Evolutionary conservation across 805 yeast genomes (phyloP).

Genomic region (Clavispora vitiphila): DNA sequence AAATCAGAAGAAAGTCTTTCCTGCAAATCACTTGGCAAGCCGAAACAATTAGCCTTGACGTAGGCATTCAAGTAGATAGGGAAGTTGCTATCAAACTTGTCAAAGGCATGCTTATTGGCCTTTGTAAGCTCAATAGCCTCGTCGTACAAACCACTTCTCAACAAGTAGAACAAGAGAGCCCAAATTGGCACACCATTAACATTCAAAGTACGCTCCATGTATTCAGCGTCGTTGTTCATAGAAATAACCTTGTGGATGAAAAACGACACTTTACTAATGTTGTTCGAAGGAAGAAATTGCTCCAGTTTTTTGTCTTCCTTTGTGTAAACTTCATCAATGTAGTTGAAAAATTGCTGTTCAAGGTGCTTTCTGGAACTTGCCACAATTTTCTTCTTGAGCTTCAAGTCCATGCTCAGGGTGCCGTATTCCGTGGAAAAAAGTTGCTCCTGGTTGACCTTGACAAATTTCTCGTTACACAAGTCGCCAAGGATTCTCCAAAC

Average conservation of each 20-base stretch:
- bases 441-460: conserved; percentile 31
- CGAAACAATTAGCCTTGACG: conserved; percentile 45
- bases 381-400: conserved; percentile 43
- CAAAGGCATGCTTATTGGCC: conserved; percentile 65
- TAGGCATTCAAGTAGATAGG: conserved; percentile 73
- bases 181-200: conserved; percentile 89
- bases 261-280: conserved; percentile 64
- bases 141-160: conserved; percentile 75
- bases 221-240: conserved; percentile 23
- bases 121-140: conserved; percentile 73
- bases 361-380: conserved; percentile 54
- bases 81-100: conserved; percentile 80
- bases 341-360: conserved; percentile 72
- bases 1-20: conserved; percentile 75
- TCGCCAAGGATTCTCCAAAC: conserved; percentile 63
- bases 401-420: conserved; percentile 2
- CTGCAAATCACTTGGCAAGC: conserved; percentile 60
- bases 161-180: conserved; percentile 81
- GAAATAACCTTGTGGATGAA: conserved; percentile 39
- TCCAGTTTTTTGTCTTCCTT: conserved; percentile 43
- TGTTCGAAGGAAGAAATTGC: conserved; percentile 52
- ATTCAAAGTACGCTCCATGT: conserved; percentile 29
- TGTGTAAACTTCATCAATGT: conserved; percentile 61
- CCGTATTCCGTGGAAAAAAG: conserved; percentile 23
- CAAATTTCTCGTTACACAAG: conserved; percentile 36